phyloP scores from a whole-genome alignment of 805 yeast genomes.

The Saccharomycopsis javanensis region DNA sequence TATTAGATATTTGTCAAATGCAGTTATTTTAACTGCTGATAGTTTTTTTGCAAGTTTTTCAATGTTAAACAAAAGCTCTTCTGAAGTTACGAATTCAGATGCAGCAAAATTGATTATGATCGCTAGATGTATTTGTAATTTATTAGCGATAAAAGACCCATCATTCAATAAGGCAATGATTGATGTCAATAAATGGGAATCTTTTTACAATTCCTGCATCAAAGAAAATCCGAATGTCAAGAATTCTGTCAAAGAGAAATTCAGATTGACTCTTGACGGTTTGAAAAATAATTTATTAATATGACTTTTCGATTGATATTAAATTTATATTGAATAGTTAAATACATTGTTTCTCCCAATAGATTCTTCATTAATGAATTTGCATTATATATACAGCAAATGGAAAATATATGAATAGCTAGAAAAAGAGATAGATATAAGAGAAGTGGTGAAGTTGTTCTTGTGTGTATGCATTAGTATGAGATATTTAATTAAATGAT shows the following conservation, averaged over 20 bases:
- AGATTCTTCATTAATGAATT: no score
- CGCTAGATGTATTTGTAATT: constrained; percentile 17
- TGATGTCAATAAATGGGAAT: constrained; percentile 4
- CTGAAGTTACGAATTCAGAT: constrained; percentile 4
- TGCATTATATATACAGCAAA: no score
- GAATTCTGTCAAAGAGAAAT: constrained; percentile 15
- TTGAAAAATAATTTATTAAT: constrained; percentile 10
- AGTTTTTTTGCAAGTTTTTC: constrained; percentile 6
- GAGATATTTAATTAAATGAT: no score
- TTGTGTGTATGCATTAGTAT: no score
- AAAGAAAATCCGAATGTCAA: constrained; percentile 7
- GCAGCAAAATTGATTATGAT: constrained; percentile 16
- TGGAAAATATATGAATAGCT: no score
- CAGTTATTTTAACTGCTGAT: constrained; percentile 3
- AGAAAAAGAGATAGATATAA: no score
- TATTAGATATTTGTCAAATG: constrained; percentile 7
- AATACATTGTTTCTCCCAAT: no score
- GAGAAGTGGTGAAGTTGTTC: no score
- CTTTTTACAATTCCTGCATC: constrained; percentile 7
- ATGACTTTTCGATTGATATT: neutral
- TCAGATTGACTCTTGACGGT: constrained; percentile 12
- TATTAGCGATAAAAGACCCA: constrained; percentile 4
- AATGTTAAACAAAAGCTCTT: neutral
- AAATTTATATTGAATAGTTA: no score
- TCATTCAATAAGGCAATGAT: constrained; percentile 4